These are phyloP conservation scores for Zostera marina DNA, from an alignment of 116 monocot species.

Conservation along the genomic window DNA sequence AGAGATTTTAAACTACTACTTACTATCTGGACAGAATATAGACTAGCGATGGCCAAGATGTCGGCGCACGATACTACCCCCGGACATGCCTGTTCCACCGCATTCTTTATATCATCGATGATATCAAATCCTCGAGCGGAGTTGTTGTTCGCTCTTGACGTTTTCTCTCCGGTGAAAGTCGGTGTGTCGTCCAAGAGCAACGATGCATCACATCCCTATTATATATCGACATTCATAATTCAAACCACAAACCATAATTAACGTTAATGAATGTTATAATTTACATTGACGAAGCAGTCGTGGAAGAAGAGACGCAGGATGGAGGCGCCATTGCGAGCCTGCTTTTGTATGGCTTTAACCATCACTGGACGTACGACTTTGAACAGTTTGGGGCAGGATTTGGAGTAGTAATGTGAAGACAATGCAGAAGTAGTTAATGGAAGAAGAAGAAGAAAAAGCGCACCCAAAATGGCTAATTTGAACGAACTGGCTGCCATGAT, in stretches of 20 bases:
- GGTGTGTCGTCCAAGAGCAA: slow-evolving; percentile 51
- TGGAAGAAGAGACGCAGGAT: slow-evolving; percentile 73
- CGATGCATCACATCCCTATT: slow-evolving; percentile 63
- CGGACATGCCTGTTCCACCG: slow-evolving; percentile 29
- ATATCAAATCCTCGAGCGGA: slow-evolving; percentile 41
- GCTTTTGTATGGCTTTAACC: slow-evolving; percentile 23
- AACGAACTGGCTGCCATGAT: too few relatives aligned
- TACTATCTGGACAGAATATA: slow-evolving; percentile 36
- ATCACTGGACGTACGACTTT: slow-evolving; percentile 23
- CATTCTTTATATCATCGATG: slow-evolving; percentile 42
- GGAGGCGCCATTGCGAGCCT: slow-evolving; percentile 54
- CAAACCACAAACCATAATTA: background rate
- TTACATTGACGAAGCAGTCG: slow-evolving; percentile 68
- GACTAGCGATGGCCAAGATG: slow-evolving; percentile 40
- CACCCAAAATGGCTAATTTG: too few relatives aligned
- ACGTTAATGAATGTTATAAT: background rate
- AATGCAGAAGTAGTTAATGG: too few relatives aligned
- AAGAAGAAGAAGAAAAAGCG: too few relatives aligned
- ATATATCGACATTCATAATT: background rate
- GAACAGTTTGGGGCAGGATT: slow-evolving; percentile 37
- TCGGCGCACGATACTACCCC: slow-evolving; percentile 58
- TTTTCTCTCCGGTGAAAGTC: slow-evolving; percentile 51
- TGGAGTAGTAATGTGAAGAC: slow-evolving; percentile 16
- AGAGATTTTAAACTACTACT: background rate
- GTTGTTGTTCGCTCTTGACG: slow-evolving; percentile 34